These are phyloP conservation scores for Lyophyllum atratum DNA, from an alignment of 768 basidiomycete genomes.

Conservation along the genomic window DNA sequence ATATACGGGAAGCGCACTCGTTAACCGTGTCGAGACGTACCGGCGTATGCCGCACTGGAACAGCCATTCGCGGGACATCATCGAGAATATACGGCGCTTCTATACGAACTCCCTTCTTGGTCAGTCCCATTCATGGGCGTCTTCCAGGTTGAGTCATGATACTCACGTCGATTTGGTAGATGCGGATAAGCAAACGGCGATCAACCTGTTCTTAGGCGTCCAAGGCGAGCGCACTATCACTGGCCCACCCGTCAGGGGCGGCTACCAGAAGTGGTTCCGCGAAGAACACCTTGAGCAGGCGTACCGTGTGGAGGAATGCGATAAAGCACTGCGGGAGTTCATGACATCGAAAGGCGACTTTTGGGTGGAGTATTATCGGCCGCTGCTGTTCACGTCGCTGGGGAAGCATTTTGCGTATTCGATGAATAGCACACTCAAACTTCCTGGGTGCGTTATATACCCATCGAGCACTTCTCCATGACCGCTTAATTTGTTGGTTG, in stretches of 20 bases:
- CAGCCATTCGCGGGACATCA: slow-evolving; percentile 94
- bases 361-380: slow-evolving; percentile 90
- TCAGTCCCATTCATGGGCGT: slow-evolving; percentile 26
- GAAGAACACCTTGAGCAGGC: slow-evolving; percentile 66
- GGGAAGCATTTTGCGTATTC: slow-evolving; percentile 90
- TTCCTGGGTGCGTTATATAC: slow-evolving; percentile 63
- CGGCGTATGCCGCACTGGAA: slow-evolving; percentile 97
- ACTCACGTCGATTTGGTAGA: slow-evolving; percentile 47
- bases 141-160: too few species aligned
- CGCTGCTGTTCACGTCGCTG: slow-evolving; percentile 78
- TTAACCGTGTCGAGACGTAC: slow-evolving; percentile 96
- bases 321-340: slow-evolving; percentile 59
- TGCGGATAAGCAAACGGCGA: slow-evolving; percentile 95
- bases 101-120: slow-evolving; percentile 94
- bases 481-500: not conserved
- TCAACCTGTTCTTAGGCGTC: slow-evolving; percentile 94
- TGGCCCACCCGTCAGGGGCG: slow-evolving; percentile 56
- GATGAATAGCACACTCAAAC: slow-evolving; percentile 87
- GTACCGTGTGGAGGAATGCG: slow-evolving; percentile 69
- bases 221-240: slow-evolving; percentile 53
- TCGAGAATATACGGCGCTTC: slow-evolving; percentile 92
- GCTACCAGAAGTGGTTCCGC: slow-evolving; percentile 87
- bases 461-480: not conserved
- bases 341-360: slow-evolving; percentile 67
- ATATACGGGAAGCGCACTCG: slow-evolving; percentile 95